Base-by-base conservation (phyloP, 2,329 filamentous ascomycete genomes). In the Paramyrothecium sp. region DNA sequence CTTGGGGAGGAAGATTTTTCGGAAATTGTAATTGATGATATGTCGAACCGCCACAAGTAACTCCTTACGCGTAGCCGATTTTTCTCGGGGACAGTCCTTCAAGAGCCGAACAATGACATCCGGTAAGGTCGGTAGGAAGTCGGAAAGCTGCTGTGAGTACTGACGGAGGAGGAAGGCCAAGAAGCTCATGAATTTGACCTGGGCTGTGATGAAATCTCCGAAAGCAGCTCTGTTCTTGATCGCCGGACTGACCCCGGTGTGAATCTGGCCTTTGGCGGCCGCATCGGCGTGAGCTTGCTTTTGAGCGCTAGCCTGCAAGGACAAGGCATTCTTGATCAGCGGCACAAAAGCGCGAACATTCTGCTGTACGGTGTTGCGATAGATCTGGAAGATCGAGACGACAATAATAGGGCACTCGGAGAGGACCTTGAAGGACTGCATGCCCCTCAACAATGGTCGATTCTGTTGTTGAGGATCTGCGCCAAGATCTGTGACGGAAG, bases 101-200 rank as follows among this genome's bases (percentile, higher is more conserved):
- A 99, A 79, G 50, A 99, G 77, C 7, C 95, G 86, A 7, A 99
- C 91, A 3, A 98, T 91, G 41, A 98, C 94, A 34, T 90, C 88
- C 0, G 95, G 95, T 17, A 99, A 78, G 0, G 87, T 89, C 0
- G 88, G 89, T 26, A 99, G 78, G 66, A 99, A 98, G 65, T 99
- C 95, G 12, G 87, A 86, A 11, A 99, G 78, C 63, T 97, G 90
- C 57, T 90, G 89, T 2, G 92, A 88, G 72, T 97, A 96, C 51
- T 96, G 89, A 48, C 95, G 82, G 13, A 99, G 82, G 1, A 99
- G 78, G 69, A 98, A 99, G 1, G 96, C 96, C 63, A 99, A 73
- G 67, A 99, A 99, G 67, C 93, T 98, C 94, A 99, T 98, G 0
- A 94, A 98, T 79, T 99, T 98, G 17, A 99, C 95, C 72, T 99